Base-by-base conservation (phyloP, 345 rosid species). In the Citrus medica region DNA sequence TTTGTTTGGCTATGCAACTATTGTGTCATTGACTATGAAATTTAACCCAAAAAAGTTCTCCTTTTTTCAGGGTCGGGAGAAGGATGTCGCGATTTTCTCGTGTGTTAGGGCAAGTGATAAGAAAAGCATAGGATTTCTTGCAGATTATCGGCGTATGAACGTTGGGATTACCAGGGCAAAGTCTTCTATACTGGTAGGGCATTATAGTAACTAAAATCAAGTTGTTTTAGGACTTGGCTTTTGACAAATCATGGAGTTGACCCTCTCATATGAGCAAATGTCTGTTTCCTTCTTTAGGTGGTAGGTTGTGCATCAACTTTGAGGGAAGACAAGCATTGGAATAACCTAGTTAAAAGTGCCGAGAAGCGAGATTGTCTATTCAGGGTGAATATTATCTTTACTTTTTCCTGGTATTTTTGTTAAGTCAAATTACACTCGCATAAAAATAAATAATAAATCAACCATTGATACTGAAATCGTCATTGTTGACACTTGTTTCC, bases 111-210 rank as follows among this genome's bases (percentile, higher is more conserved):
- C 98, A 79, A 94, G 81, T 16, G 82, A 87, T 69, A 84, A 86
- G 68, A 83, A 90, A 78, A 76, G 88, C 68, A 96, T 96, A 35
- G 98, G 99, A 9, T 96, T 94, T 79, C 89, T 96, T 58, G 83
- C 97, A 19, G 98, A 96, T 81, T 89, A 85, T 79, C 86, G 97
- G 76, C 89, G 98, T 73, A 96, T 96, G 99, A 96, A 96, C 76
- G 99, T 96, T 1, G 99, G 94, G 60, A 96, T 96, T 63, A 92
- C 99, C 48, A 87, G 97, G 59, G 97, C 99, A 6, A 96, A 93
- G 85, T 92, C 98, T 62, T 88, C 97, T 74, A 92, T 96, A 28
- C 88, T 96, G 94, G 99, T 96, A 86, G 76, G 87, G 30, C 16
- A 72, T 22, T 37, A 56, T 66, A 32, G 35, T 38, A 51, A 8